These are phyloP conservation scores for Glarea lozoyensis DNA, from an alignment of 495 filamentous ascomycete genomes.

Conservation along the genomic window DNA sequence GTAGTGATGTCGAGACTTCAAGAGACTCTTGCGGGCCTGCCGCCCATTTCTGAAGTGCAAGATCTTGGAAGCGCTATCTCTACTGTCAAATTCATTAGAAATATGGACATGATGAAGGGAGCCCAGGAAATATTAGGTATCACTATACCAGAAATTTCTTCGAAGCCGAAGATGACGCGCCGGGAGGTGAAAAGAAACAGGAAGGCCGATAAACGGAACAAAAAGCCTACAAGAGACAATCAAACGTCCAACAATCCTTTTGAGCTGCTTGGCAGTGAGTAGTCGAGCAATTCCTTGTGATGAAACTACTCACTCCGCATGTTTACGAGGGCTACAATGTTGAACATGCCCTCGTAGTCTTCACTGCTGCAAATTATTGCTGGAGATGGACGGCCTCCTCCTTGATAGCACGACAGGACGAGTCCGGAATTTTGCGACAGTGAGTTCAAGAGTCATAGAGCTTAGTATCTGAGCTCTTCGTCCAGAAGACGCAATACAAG, in stretches of 20 bases:
- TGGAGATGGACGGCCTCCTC: no score
- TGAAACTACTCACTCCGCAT: no score
- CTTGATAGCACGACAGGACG: no score
- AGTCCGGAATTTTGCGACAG: no score
- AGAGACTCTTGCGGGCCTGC: conserved; percentile 7
- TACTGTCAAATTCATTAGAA: conserved; percentile 1
- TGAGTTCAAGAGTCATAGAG: no score
- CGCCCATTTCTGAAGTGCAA: conserved; percentile 8
- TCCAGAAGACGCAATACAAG: no score
- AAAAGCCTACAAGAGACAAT: background rate
- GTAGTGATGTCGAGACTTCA: background rate
- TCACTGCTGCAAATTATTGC: no score
- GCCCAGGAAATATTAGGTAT: conserved; percentile 1
- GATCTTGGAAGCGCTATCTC: background rate
- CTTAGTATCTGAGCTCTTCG: no score
- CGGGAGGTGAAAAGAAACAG: background rate
- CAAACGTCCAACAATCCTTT: conserved; percentile 7
- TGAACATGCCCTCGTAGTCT: no score
- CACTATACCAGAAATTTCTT: background rate
- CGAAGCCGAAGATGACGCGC: background rate
- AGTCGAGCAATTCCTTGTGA: no score
- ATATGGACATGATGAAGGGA: background rate
- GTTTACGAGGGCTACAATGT: no score
- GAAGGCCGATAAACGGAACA: conserved; percentile 1
- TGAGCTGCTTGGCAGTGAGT: conserved; percentile 4